Conservation (phyloP, 495 filamentous ascomycete genomes). For the Penicillium mononematosum region DNA sequence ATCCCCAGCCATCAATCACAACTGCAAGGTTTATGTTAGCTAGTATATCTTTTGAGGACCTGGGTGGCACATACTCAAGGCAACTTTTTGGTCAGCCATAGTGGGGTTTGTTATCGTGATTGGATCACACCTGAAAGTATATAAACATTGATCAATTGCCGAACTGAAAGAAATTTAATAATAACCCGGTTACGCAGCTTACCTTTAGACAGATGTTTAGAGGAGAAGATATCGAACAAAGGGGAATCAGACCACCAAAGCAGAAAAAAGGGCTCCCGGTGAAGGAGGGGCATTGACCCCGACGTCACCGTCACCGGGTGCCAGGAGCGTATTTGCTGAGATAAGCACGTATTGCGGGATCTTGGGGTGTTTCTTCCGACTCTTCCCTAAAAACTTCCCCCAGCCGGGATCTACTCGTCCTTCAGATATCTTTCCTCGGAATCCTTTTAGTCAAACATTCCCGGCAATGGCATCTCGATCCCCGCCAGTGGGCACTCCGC, state of each 20-base stretch:
- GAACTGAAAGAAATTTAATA: constrained; percentile 4
- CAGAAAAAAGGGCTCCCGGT: constrained; percentile 30
- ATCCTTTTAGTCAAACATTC: constrained; percentile 16
- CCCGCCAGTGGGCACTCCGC: constrained; percentile 38
- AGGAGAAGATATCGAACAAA: constrained; percentile 21
- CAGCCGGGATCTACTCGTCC: constrained; percentile 20
- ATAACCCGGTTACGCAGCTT: constrained; percentile 11
- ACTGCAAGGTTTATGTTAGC: constrained; percentile 51
- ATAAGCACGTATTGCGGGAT: neutral
- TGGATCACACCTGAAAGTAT: constrained; percentile 19
- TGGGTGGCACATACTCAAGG: constrained; percentile 65
- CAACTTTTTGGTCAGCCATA: constrained; percentile 90
- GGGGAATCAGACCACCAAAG: constrained; percentile 21
- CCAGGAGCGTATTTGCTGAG: constrained; percentile 5
- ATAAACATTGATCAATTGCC: constrained; percentile 28
- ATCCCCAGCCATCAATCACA: constrained; percentile 99
- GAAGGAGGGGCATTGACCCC: constrained; percentile 38
- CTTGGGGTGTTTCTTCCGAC: constrained; percentile 28
- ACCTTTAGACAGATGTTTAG: constrained; percentile 29
- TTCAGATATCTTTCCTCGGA: constrained; percentile 19
- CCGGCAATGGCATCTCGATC: constrained; percentile 40
- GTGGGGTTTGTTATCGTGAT: constrained; percentile 27
- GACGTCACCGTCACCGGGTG: constrained; percentile 31
- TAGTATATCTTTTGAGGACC: constrained; percentile 13
- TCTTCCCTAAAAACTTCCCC: constrained; percentile 42